Evolutionary conservation across 2,329 filamentous ascomycete species (phyloP).

Genomic region (Pseudocercospora eumusae): DNA sequence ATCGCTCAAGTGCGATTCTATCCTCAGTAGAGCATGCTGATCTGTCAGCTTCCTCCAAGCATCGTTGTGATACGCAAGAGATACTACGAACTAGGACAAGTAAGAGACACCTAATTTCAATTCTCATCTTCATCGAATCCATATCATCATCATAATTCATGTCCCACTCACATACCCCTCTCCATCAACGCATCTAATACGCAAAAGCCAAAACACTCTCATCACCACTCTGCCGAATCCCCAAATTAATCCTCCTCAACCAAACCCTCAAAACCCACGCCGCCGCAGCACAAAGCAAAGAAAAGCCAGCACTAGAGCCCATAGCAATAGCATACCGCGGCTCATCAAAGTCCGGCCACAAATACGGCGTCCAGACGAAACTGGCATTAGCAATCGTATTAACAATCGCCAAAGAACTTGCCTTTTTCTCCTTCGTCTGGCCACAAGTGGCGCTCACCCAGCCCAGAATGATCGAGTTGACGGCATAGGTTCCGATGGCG

Average conservation of each 20-base stretch:
- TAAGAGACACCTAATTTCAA: too few relatives aligned
- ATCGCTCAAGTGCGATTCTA: too few relatives aligned
- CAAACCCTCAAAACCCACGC: conserved; percentile 50
- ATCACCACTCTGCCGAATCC: conserved; percentile 36
- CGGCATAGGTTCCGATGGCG: conserved; percentile 46
- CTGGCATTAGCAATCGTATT: conserved; percentile 53
- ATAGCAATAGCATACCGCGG: conserved; percentile 52
- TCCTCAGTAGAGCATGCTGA: too few relatives aligned
- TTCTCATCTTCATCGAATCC: neutral
- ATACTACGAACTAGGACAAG: too few relatives aligned
- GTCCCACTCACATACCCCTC: neutral
- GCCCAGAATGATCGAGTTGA: conserved; percentile 52
- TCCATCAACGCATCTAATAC: conserved; percentile 25
- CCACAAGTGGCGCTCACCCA: conserved; percentile 50
- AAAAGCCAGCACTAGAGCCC: conserved; percentile 47
- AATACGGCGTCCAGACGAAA: conserved; percentile 55
- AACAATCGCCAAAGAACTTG: conserved; percentile 52
- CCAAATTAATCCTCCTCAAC: conserved; percentile 48
- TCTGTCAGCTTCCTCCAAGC: too few relatives aligned
- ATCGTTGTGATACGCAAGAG: too few relatives aligned
- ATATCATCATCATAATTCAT: neutral
- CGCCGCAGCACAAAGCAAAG: conserved; percentile 46
- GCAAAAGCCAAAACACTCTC: conserved; percentile 36
- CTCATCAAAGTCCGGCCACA: conserved; percentile 51
- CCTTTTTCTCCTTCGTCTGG: conserved; percentile 55